Evolutionary conservation across 2,329 filamentous ascomycete species (phyloP), one percentile per base, ranked within the genome.

Genomic region (Cercospora zeae-maydis): DNA sequence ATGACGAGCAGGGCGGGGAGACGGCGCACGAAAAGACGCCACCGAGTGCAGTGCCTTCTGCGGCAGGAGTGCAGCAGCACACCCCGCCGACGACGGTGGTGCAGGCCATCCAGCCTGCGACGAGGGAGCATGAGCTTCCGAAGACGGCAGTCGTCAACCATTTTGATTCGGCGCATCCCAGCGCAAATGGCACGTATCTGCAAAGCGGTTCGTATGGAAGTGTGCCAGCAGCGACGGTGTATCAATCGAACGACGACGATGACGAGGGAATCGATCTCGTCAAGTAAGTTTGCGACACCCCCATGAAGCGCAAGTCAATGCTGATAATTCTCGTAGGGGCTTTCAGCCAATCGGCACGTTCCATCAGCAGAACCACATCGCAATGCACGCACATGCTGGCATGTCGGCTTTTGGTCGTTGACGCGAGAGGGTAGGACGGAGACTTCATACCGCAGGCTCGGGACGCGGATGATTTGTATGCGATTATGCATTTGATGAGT

Each of bases 331-430:
- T 14, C 13, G 24, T 63, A 81, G 79, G 73, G 80, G 80, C 24
- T 82, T 82, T 71, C 78, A 81, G 65, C 79, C 79, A 34, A 82
- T 82, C 55, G 79, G 79, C 30, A 75, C 76, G 1, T 82, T 80
- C 67, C 80, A 82, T 62, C 73, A 75, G 64, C 69, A 68, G 42
- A 73, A 74, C 52, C 72, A 74, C 64, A 51, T 72, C 42, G 70
- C 71, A 4, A 70, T 72, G 65, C 57, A 59, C 34, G 42, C 68
- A 24, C 59, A 63, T 24, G 63, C 68, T 54, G 70, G 68, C 31
- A 65, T 70, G 63, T 66, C 68, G 19, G 59, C 63, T 30, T 72
- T 66, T 57, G 67, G 69, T 52, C 69, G 70, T 33, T 70, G 69
- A 59, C 6, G 47, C 47, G 47, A 52, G 14, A 52, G 24, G 2